Percentiles rank a stretch among this genome's conserved stretches.
phyloP scores from a whole-genome alignment of 1,284 basidiomycete genomes.

The Erythrobasidium hasegawianum region DNA sequence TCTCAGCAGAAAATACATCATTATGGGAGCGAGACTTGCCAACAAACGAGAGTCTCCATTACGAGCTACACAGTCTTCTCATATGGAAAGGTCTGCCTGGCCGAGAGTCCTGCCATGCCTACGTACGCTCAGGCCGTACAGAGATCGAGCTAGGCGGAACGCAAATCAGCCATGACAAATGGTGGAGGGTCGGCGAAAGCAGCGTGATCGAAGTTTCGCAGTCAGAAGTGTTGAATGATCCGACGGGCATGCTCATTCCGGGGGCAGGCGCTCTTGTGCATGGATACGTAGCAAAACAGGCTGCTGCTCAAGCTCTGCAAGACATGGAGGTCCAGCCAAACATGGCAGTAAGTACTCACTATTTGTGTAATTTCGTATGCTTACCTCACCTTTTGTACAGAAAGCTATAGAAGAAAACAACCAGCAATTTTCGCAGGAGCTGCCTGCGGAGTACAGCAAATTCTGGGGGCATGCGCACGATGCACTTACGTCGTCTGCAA shows the following conservation, averaged over 20 bases:
- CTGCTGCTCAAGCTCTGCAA: not conserved
- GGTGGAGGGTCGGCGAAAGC: conserved; percentile 17
- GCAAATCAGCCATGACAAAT: conserved; percentile 5
- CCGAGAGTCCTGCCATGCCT: conserved; percentile 13
- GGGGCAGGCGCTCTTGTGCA: conserved; percentile 22
- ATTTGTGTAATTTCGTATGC: no score
- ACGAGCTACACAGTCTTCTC: conserved; percentile 16
- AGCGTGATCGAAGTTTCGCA: conserved; percentile 4
- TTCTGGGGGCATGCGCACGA: no score
- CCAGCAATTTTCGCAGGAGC: not conserved
- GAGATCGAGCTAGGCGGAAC: not conserved
- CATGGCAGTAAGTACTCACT: not conserved
- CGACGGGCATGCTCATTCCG: conserved; percentile 13
- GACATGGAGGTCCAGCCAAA: not conserved
- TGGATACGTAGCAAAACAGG: conserved; percentile 3
- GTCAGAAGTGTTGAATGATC: conserved; percentile 13
- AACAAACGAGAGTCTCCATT: no score
- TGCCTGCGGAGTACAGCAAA: not conserved
- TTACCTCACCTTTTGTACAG: no score
- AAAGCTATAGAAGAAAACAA: conserved; percentile 5
- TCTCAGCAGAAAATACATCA: no score
- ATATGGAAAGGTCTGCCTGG: conserved; percentile 26
- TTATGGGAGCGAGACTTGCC: no score
- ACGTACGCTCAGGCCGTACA: conserved; percentile 13
- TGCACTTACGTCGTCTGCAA: no score